These are phyloP conservation scores for Pleurotus djamor DNA, from an alignment of 768 basidiomycete species.

Conservation along the genomic window DNA sequence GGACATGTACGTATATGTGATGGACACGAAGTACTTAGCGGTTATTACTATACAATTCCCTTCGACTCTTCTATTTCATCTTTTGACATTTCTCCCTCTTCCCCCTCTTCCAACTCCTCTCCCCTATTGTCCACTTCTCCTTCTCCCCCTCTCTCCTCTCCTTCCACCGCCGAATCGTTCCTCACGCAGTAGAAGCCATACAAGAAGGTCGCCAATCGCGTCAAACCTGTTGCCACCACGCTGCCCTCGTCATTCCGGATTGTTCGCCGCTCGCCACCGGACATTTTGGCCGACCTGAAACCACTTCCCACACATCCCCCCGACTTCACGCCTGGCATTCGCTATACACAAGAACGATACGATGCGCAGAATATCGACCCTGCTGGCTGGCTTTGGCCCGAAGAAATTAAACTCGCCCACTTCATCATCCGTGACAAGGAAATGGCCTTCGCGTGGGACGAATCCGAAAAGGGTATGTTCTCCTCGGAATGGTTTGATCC, in stretches of 20 bases:
- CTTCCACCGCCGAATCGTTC: background rate
- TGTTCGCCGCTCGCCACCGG: constrained; percentile 14
- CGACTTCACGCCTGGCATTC: constrained; percentile 15
- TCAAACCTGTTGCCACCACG: constrained; percentile 12
- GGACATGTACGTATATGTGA: background rate
- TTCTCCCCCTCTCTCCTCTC: background rate
- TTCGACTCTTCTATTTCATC: no score
- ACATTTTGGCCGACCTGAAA: constrained; percentile 20
- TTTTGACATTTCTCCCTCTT: no score
- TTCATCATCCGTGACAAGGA: constrained; percentile 20
- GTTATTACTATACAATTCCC: background rate
- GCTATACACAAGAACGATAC: constrained; percentile 19
- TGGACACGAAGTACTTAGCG: background rate
- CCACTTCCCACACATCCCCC: constrained; percentile 15
- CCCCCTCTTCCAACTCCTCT: background rate
- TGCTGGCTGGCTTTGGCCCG: constrained; percentile 20
- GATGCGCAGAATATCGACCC: constrained; percentile 15
- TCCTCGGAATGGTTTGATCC: constrained; percentile 28
- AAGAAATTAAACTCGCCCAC: constrained; percentile 20
- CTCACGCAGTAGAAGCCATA: background rate
- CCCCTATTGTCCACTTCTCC: background rate
- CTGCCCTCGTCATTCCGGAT: constrained; percentile 20
- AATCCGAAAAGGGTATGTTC: constrained; percentile 18
- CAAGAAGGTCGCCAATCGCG: constrained; percentile 11
- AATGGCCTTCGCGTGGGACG: constrained; percentile 26